Conservation (phyloP, 441 rosid species). For the Pelargonium fulgidum region DNA sequence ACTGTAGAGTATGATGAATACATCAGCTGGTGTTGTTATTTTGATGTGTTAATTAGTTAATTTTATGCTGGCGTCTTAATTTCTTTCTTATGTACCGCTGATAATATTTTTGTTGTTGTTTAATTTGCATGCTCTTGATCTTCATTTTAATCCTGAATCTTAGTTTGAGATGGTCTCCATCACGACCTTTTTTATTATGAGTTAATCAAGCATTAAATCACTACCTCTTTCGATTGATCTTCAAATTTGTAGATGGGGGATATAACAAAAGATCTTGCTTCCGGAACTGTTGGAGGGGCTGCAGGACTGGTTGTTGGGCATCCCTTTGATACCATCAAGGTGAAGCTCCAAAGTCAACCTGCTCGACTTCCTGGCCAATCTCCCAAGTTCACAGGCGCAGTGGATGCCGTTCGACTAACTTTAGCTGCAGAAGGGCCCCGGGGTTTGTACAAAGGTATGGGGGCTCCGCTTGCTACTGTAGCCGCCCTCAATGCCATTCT, state of each 20-base stretch:
- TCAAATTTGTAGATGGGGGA: conserved; percentile 63
- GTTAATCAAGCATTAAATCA: no score
- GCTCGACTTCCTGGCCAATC: conserved; percentile 66
- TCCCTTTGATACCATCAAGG: conserved; percentile 95
- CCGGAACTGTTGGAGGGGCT: conserved; percentile 94
- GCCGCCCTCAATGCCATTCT: conserved; percentile 92
- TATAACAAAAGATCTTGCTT: conserved; percentile 65
- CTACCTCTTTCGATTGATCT: no score
- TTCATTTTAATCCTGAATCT: no score
- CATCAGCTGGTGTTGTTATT: no score
- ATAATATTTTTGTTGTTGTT: no score
- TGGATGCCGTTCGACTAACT: conserved; percentile 82
- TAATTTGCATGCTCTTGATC: no score
- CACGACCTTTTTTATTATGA: no score
- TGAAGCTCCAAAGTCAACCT: conserved; percentile 97
- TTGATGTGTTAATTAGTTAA: no score
- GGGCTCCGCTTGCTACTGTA: conserved; percentile 93
- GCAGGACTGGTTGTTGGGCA: conserved; percentile 83
- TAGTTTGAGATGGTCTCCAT: no score
- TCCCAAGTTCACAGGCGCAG: conserved; percentile 63
- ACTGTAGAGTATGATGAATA: no score
- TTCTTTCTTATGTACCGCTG: no score
- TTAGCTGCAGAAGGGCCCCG: conserved; percentile 76
- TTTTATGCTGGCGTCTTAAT: no score
- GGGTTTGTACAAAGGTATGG: conserved; percentile 95